These are phyloP conservation scores for Kwoniella mangroviensis DNA, from an alignment of 768 basidiomycete species.

Conservation along the genomic window DNA sequence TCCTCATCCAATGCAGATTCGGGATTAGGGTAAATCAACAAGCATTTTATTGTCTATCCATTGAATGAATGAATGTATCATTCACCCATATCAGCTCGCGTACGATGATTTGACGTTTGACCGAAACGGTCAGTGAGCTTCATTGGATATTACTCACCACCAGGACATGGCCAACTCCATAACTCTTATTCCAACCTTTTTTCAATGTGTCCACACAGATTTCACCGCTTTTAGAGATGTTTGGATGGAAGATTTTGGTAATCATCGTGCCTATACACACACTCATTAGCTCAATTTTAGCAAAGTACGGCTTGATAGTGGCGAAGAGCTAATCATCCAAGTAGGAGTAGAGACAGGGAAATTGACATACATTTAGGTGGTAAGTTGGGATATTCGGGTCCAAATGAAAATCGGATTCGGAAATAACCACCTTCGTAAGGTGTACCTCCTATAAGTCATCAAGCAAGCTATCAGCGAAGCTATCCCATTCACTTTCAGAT, in stretches of 20 bases:
- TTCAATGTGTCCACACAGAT: slow-evolving; percentile 97
- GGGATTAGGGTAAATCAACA: slow-evolving; percentile 94
- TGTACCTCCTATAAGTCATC: slow-evolving; percentile 65
- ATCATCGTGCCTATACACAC: slow-evolving; percentile 71
- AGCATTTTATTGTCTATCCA: slow-evolving; percentile 78
- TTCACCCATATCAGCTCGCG: too few relatives aligned
- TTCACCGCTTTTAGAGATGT: slow-evolving; percentile 85
- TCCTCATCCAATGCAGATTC: slow-evolving; percentile 96
- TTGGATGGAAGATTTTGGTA: slow-evolving; percentile 98
- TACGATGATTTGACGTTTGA: too few relatives aligned
- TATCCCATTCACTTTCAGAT: too few relatives aligned
- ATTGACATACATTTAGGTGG: slow-evolving; percentile 87
- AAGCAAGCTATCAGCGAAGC: neutral
- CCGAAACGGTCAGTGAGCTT: too few relatives aligned
- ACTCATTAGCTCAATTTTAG: slow-evolving; percentile 5
- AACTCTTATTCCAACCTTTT: slow-evolving; percentile 93
- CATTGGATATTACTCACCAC: too few relatives aligned
- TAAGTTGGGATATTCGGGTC: slow-evolving; percentile 87
- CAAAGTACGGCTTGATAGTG: too few relatives aligned
- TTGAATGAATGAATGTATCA: neutral
- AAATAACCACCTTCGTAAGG: slow-evolving; percentile 76
- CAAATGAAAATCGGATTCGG: slow-evolving; percentile 80
- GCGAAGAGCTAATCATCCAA: too few relatives aligned
- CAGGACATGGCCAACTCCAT: slow-evolving; percentile 87
- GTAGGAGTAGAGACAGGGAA: too few relatives aligned